phyloP scores from a whole-genome alignment of 208 protist genomes.

The Naegleria gruberi region DNA sequence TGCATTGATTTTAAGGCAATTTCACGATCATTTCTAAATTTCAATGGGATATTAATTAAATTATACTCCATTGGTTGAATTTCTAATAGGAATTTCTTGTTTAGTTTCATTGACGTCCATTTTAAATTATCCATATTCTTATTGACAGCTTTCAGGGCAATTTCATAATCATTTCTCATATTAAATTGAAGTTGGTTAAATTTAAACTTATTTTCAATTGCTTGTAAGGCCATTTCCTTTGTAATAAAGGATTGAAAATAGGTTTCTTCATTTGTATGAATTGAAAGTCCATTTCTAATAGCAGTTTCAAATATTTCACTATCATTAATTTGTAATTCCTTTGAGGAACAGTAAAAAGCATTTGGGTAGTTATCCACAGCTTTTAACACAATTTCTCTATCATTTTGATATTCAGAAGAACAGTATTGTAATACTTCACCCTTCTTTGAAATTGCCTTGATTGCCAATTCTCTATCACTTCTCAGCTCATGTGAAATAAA shows the following conservation, averaged over 20 bases:
- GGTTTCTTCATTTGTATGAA: not conserved
- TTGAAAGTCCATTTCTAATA: not conserved
- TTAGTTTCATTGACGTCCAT: no score
- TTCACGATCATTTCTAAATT: no score
- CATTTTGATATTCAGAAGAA: not conserved
- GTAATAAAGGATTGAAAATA: not conserved
- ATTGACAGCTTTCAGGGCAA: not conserved
- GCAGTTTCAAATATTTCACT: not conserved
- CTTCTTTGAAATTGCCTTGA: not conserved
- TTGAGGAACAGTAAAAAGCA: not conserved
- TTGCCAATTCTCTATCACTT: not conserved
- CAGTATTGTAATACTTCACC: not conserved
- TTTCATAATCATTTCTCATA: not conserved
- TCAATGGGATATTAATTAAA: no score
- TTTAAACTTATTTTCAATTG: not conserved
- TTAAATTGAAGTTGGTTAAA: not conserved
- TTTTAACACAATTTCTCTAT: not conserved
- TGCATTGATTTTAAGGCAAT: no score
- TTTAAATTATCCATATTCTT: no score
- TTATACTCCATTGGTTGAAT: no score
- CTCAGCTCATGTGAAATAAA: not conserved
- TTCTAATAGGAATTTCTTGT: no score
- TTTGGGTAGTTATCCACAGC: not conserved
- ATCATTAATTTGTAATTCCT: not conserved
- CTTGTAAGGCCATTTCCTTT: no score